Evolutionary conservation across 1,139 yeast genomes (phyloP).

Genomic region (Scheffersomyces parashehatae): DNA sequence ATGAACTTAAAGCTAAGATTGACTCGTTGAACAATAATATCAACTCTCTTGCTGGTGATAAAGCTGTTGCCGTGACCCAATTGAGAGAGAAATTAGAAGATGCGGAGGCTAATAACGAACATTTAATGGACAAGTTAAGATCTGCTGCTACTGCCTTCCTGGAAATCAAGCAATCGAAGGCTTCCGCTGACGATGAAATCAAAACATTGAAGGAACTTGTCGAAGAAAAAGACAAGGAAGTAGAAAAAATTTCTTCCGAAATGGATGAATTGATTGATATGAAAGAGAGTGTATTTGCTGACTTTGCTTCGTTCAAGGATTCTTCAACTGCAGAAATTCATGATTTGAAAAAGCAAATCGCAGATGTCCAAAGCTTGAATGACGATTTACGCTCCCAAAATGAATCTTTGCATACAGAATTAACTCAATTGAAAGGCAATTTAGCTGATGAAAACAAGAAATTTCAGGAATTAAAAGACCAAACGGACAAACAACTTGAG

Average conservation of each 20-base stretch:
- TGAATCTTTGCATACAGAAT: background rate
- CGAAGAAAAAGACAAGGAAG: slow-evolving; percentile 14
- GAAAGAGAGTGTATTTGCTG: background rate
- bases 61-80: slow-evolving; percentile 18
- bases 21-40: slow-evolving; percentile 21
- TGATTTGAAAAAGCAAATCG: slow-evolving; percentile 12
- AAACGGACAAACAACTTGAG: background rate
- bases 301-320: background rate
- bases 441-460: slow-evolving; percentile 2
- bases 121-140: slow-evolving; percentile 44
- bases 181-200: slow-evolving; percentile 11
- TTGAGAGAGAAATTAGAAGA: slow-evolving; percentile 26
- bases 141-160: slow-evolving; percentile 49
- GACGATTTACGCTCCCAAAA: background rate
- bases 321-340: slow-evolving; percentile 5
- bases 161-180: slow-evolving; percentile 32
- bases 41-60: slow-evolving; percentile 9
- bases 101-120: slow-evolving; percentile 35
- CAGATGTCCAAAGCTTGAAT: slow-evolving; percentile 18
- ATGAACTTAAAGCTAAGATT: slow-evolving; percentile 22
- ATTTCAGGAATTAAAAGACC: background rate
- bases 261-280: background rate
- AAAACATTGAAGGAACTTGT: slow-evolving; percentile 5
- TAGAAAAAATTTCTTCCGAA: slow-evolving; percentile 3
- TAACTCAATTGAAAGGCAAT: slow-evolving; percentile 3